Conservation (phyloP, 73 alveolate species). For the Paramecium biaurelia region DNA sequence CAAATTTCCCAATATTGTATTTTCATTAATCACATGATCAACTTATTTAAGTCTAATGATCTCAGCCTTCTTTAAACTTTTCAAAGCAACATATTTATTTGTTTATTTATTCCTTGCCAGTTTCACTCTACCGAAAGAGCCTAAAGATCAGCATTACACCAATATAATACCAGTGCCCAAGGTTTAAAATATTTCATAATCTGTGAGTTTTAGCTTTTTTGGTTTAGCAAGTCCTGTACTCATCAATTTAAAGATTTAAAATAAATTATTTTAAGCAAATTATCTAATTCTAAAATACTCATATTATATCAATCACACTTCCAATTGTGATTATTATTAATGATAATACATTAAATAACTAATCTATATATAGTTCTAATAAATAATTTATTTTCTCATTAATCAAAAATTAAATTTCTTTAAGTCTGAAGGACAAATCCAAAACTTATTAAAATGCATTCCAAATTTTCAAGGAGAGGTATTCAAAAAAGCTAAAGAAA, state of each 20-base stretch:
- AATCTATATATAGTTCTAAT: background rate
- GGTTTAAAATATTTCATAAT: conserved; percentile 72
- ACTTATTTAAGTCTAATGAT: conserved; percentile 92
- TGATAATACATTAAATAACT: background rate
- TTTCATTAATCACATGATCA: conserved; percentile 89
- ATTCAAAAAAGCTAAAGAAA: background rate
- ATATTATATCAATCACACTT: background rate
- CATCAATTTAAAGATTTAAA: conserved; percentile 16
- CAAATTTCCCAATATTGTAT: conserved; percentile 77
- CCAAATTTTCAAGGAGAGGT: background rate
- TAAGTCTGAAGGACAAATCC: background rate
- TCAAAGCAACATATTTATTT: conserved; percentile 87
- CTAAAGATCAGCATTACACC: conserved; percentile 4
- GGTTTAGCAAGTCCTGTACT: conserved; percentile 61
- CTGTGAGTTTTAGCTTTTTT: conserved; percentile 68
- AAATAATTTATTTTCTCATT: background rate
- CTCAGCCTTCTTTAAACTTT: conserved; percentile 91
- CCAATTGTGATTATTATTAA: background rate
- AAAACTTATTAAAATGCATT: background rate
- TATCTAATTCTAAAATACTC: background rate
- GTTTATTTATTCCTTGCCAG: conserved; percentile 80
- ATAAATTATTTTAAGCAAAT: background rate
- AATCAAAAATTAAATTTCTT: background rate
- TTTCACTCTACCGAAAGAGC: conserved; percentile 93
- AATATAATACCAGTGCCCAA: conserved; percentile 88